Base-by-base conservation (phyloP, 2,329 filamentous ascomycete genomes). In the Beauveria sp. region DNA sequence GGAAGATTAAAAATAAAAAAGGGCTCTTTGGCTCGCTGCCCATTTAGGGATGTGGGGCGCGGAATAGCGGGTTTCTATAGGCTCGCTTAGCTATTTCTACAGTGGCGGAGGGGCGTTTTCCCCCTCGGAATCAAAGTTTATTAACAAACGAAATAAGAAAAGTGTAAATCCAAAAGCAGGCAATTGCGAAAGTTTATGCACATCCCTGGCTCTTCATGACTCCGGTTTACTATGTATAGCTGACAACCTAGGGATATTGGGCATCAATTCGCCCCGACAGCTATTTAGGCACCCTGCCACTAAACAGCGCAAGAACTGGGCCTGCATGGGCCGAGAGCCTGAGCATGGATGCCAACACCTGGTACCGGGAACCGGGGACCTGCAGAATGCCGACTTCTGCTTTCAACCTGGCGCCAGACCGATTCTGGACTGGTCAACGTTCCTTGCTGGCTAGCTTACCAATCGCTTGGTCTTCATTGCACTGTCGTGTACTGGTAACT, bases 11-110 rank as follows among this genome's bases (percentile, higher is more conserved):
- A 47, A 8, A 38, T 14, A 57, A 57, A 38, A 40, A 8, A 34
- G 28, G 42, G 58, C 58, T 38, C 5, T 14, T 16, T 38, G 14
- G 34, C 34, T 38, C 34, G 34, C 34, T 60, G 42, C 58, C 58
- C 28, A 60, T 54, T 60, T 60, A 60, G 50, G 50, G 58, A 60
- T 60, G 42, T 54, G 58, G 58, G 58, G 42, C 58, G 28, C 5
- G 0, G 3, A 54, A 54, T 60, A 54, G 28, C 16, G 14, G 20
- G 22, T 16, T 46, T 38, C 20, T 40, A 60, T 60, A 60, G 58
- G 58, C 18, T 60, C 58, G 58, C 43, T 54, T 54, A 51, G 22
- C 12, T 30, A 22, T 14, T 49, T 58, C 30, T 40, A 14, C 45
- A 40, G 28, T 45, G 55, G 30, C 40, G 12, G 28, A 12, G 40